Percentiles rank a stretch among this genome's conserved stretches.
Conservation (phyloP, 2,329 filamentous ascomycete genomes). For the Diaporthe destruens region DNA sequence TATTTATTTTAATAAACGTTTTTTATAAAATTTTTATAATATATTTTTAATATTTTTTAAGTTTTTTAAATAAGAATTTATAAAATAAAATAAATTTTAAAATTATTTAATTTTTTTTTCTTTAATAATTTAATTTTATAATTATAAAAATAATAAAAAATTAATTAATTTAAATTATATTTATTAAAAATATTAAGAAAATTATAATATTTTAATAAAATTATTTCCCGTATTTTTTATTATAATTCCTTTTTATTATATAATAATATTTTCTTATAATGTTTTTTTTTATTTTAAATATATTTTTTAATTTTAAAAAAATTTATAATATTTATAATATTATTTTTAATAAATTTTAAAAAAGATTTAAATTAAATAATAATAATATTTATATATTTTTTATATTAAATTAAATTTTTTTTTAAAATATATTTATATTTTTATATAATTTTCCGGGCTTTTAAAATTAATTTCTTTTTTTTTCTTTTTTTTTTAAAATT, state of each 20-base stretch:
- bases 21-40: no score
- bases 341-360: no score
- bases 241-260: background rate
- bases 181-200: slow-evolving; percentile 8
- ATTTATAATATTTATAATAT: no score
- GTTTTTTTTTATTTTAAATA: background rate
- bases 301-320: background rate
- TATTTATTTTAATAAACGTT: background rate
- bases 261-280: background rate
- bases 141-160: background rate
- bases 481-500: background rate
- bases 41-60: background rate
- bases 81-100: slow-evolving; percentile 2
- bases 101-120: no score
- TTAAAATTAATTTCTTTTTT: no score
- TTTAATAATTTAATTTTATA: background rate
- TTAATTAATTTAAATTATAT: background rate
- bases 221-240: background rate
- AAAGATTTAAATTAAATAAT: no score
- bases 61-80: background rate
- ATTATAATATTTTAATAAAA: background rate
- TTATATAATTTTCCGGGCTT: no score
- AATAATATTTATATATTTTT: background rate
- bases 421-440: no score
- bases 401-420: background rate